Evolutionary conservation across 192 early-diverging fungal species (phyloP).

Genomic region (Podila horticola): DNA sequence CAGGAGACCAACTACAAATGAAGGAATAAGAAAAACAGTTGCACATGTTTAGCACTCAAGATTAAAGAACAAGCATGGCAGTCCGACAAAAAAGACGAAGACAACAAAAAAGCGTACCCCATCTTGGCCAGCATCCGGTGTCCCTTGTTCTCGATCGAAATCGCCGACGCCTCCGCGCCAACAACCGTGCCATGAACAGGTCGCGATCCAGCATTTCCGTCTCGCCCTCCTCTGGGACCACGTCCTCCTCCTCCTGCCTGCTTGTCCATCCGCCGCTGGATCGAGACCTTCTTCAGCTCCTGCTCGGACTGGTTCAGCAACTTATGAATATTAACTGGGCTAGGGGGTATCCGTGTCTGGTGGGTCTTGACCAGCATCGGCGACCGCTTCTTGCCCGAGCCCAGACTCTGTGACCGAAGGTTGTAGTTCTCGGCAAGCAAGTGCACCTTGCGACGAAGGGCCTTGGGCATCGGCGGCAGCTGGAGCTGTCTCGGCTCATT

Average conservation of each 20-base stretch:
- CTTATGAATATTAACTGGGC: slow-evolving; percentile 37
- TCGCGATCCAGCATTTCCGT: background rate
- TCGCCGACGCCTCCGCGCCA: slow-evolving; percentile 59
- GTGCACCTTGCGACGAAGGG: slow-evolving; percentile 51
- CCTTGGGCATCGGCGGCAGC: slow-evolving; percentile 50
- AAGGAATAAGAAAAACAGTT: background rate
- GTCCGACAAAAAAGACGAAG: background rate
- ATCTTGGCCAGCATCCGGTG: slow-evolving; percentile 74
- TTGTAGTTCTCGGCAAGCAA: slow-evolving; percentile 49
- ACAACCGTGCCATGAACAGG: slow-evolving; percentile 62
- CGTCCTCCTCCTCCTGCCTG: background rate
- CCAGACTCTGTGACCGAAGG: slow-evolving; percentile 55
- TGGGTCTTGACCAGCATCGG: slow-evolving; percentile 46
- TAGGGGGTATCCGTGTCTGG: slow-evolving; percentile 34
- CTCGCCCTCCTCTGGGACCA: background rate
- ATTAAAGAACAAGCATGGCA: background rate
- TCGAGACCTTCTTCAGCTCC: slow-evolving; percentile 14
- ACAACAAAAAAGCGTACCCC: too few species aligned
- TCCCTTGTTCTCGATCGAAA: slow-evolving; percentile 69
- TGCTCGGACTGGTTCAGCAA: slow-evolving; percentile 34
- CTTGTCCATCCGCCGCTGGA: background rate
- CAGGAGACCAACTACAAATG: slow-evolving; percentile 53
- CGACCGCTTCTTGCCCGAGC: slow-evolving; percentile 32
- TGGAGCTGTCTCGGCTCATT: slow-evolving; percentile 16
- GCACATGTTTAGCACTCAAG: background rate